These are phyloP conservation scores for Psilocybe cubensis DNA, from an alignment of 768 basidiomycete genomes.

Conservation along the genomic window DNA sequence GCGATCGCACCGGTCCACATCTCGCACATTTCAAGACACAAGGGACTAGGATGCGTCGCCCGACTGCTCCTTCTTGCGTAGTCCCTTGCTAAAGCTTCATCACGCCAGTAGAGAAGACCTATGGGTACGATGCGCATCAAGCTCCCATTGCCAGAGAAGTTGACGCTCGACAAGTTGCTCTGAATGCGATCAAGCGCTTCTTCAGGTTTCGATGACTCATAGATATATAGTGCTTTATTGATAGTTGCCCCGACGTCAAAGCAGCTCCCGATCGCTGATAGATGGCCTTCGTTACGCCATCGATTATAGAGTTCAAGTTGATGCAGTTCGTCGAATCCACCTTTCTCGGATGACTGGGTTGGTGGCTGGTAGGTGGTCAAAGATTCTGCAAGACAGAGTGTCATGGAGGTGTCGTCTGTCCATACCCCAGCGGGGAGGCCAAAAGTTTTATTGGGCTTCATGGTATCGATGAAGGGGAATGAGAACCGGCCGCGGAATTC, in stretches of 20 bases:
- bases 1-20: slow-evolving; percentile 41
- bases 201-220: slow-evolving; percentile 20
- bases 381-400: slow-evolving; percentile 46
- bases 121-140: slow-evolving; percentile 51
- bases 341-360: slow-evolving; percentile 10
- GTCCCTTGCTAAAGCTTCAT: slow-evolving; percentile 30
- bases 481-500: slow-evolving; percentile 44
- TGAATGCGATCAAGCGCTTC: slow-evolving; percentile 32
- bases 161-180: slow-evolving; percentile 25
- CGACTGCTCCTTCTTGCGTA: slow-evolving; percentile 43
- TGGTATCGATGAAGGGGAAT: slow-evolving; percentile 37
- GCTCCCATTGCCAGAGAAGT: slow-evolving; percentile 43
- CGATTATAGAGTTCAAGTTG: slow-evolving; percentile 37
- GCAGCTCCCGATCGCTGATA: slow-evolving; percentile 38
- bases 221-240: slow-evolving; percentile 35
- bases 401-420: slow-evolving; percentile 55
- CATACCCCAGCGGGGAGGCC: slow-evolving; percentile 40
- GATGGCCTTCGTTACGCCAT: slow-evolving; percentile 35
- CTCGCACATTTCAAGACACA: slow-evolving; percentile 46
- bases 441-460: slow-evolving; percentile 44
- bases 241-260: slow-evolving; percentile 46
- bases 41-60: slow-evolving; percentile 44
- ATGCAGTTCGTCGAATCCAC: slow-evolving; percentile 37
- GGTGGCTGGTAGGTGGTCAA: slow-evolving; percentile 32
- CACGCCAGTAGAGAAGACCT: slow-evolving; percentile 44